Percentiles rank a stretch among this genome's conserved stretches.
These are phyloP conservation scores for Nematocida ausubeli DNA, from an alignment of 371 early-diverging fungal species.

Conservation along the genomic window DNA sequence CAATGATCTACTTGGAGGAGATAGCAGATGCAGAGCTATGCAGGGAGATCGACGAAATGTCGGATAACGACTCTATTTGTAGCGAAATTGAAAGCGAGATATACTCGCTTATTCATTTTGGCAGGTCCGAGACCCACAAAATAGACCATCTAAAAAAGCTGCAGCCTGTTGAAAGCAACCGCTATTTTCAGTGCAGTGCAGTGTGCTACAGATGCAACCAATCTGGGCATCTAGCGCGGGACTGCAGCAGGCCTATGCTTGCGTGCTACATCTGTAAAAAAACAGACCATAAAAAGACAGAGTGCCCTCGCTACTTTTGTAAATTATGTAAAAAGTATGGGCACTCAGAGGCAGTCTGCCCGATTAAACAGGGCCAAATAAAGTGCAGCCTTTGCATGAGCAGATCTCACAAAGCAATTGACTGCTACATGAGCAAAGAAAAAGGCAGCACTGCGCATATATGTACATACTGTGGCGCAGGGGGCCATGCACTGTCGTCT, in stretches of 20 bases:
- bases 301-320: slow-evolving; percentile 29
- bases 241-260: neutral
- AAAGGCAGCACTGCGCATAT: neutral
- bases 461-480: slow-evolving; percentile 14
- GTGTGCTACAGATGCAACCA: slow-evolving; percentile 48
- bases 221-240: slow-evolving; percentile 27
- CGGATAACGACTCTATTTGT: slow-evolving; percentile 13
- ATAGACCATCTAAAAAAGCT: slow-evolving; percentile 5
- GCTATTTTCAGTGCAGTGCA: slow-evolving; percentile 35
- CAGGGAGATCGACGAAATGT: neutral
- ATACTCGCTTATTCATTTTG: slow-evolving; percentile 50
- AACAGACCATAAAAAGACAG: slow-evolving; percentile 14
- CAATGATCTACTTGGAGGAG: neutral
- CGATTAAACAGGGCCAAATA: neutral
- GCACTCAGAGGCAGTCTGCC: slow-evolving; percentile 20
- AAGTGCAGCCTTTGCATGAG: slow-evolving; percentile 18
- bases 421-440: neutral
- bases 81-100: slow-evolving; percentile 30
- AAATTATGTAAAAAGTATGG: slow-evolving; percentile 29
- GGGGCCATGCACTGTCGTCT: neutral
- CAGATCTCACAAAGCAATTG: neutral
- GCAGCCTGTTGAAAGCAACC: slow-evolving; percentile 24
- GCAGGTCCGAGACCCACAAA: slow-evolving; percentile 21
- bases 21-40: slow-evolving; percentile 24
- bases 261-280: slow-evolving; percentile 23